phyloP scores from a whole-genome alignment of 208 protist genomes.

The Trypanosoma platydactyli region DNA sequence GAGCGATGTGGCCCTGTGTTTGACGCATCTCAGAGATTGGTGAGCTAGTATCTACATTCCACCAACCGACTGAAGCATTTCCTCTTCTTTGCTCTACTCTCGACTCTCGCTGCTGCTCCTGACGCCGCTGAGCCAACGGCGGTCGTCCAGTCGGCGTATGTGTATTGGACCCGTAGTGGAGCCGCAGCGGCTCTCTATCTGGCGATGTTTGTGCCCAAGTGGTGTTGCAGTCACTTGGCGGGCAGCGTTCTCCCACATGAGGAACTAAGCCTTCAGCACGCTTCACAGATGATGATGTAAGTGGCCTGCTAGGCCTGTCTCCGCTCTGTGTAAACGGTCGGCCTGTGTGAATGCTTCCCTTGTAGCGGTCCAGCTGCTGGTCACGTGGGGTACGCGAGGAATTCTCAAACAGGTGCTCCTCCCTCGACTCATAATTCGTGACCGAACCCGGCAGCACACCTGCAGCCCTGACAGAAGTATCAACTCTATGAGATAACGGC shows the following conservation, averaged over 20 bases:
- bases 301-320: no score
- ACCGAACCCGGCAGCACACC: constrained; percentile 5
- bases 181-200: neutral
- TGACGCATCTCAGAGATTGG: neutral
- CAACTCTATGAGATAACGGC: neutral
- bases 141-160: constrained; percentile 1
- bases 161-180: neutral
- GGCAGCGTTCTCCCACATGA: neutral
- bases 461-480: neutral
- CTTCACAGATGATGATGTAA: no score
- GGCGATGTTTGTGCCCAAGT: neutral
- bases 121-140: constrained; percentile 1
- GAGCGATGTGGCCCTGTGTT: neutral
- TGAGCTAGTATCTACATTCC: no score
- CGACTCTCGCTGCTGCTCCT: neutral
- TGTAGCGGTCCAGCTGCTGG: no score
- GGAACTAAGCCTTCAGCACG: no score
- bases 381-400: neutral
- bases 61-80: no score
- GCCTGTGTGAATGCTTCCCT: no score
- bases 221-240: neutral
- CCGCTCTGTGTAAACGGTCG: no score
- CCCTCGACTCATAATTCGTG: neutral
- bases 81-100: no score
- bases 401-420: no score